Evolutionary conservation across 2,329 filamentous ascomycete species (phyloP).

Genomic region (Xylariaceae sp.): DNA sequence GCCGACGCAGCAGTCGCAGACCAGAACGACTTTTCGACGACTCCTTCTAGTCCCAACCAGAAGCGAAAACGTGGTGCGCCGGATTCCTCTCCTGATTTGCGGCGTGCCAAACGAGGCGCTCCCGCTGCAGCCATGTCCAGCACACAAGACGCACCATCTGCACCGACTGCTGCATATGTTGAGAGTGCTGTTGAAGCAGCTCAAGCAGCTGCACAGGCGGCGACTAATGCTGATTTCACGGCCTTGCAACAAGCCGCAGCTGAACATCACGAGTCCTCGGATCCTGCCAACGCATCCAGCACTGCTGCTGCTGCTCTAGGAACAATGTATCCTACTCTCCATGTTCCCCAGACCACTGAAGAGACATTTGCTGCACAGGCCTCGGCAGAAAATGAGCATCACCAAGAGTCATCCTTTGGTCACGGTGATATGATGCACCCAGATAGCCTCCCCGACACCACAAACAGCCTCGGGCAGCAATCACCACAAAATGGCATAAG

Average conservation of each 20-base stretch:
- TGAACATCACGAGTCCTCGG: constrained; percentile 50
- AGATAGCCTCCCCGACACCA: constrained; percentile 41
- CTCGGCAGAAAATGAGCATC: constrained; percentile 42
- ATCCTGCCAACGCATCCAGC: constrained; percentile 58
- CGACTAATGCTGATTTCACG: constrained; percentile 56
- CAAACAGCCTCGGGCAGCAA: constrained; percentile 25
- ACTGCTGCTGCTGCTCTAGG: constrained; percentile 62
- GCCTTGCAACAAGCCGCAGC: constrained; percentile 58
- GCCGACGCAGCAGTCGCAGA: constrained; percentile 50
- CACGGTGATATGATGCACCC: constrained; percentile 41
- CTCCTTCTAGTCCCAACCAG: constrained; percentile 47
- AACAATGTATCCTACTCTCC: constrained; percentile 61
- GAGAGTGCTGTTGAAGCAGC: constrained; percentile 55
- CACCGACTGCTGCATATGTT: constrained; percentile 55
- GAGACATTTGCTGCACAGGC: constrained; percentile 62
- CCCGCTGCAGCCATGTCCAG: constrained; percentile 50
- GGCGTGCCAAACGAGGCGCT: constrained; percentile 54
- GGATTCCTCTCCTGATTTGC: constrained; percentile 50
- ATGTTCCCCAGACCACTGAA: constrained; percentile 60
- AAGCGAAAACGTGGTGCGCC: constrained; percentile 58
- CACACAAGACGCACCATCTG: too few relatives aligned
- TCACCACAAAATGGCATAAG: constrained; percentile 46
- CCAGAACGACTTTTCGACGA: constrained; percentile 50
- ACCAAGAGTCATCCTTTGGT: constrained; percentile 39
- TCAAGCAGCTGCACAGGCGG: constrained; percentile 42